A percentile compares a stretch with the other conserved stretches of the same genome.
Evolutionary conservation across 805 yeast genomes (phyloP).

Genomic region (Metschnikowia drakensbergensis): DNA sequence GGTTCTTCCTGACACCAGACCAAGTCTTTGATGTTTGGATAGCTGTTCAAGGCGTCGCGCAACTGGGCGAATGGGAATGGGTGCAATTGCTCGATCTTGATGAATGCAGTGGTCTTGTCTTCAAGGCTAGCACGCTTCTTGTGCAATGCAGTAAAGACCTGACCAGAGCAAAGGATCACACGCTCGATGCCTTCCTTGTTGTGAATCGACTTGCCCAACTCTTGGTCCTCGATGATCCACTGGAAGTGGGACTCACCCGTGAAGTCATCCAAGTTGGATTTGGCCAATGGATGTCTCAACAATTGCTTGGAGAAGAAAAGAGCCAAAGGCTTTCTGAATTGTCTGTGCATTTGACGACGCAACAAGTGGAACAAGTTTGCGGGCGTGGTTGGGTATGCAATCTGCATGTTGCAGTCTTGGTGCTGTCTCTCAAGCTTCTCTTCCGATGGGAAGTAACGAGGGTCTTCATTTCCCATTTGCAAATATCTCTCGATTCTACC

Average conservation of each 20-base stretch:
- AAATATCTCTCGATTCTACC: constrained; percentile 96
- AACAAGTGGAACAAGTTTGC: constrained; percentile 92
- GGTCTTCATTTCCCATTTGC: constrained; percentile 94
- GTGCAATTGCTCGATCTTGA: constrained; percentile 90
- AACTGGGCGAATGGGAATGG: constrained; percentile 98
- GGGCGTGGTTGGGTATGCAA: constrained; percentile 97
- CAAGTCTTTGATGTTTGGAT: constrained; percentile 80
- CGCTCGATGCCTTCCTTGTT: constrained; percentile 83
- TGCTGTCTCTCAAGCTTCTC: constrained; percentile 94
- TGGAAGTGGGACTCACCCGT: constrained; percentile 89
- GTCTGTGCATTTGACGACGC: constrained; percentile 99
- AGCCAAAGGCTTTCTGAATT: constrained; percentile 89
- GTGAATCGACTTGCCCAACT: constrained; percentile 73
- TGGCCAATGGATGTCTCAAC: constrained; percentile 89
- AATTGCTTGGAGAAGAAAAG: constrained; percentile 88
- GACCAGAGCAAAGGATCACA: constrained; percentile 82
- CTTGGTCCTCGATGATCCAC: constrained; percentile 93
- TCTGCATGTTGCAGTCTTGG: constrained; percentile 97
- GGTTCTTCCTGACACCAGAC: constrained; percentile 99
- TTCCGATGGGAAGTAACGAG: constrained; percentile 85
- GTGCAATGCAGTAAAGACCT: constrained; percentile 88
- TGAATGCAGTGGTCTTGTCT: constrained; percentile 80
- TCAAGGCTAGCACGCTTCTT: constrained; percentile 79
- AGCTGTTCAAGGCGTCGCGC: constrained; percentile 74
- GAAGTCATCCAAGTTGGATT: constrained; percentile 79